Percentiles rank a stretch among this genome's conserved stretches.
phyloP scores from a whole-genome alignment of 108 stramenopile species.

The Discostella stelligeroides region DNA sequence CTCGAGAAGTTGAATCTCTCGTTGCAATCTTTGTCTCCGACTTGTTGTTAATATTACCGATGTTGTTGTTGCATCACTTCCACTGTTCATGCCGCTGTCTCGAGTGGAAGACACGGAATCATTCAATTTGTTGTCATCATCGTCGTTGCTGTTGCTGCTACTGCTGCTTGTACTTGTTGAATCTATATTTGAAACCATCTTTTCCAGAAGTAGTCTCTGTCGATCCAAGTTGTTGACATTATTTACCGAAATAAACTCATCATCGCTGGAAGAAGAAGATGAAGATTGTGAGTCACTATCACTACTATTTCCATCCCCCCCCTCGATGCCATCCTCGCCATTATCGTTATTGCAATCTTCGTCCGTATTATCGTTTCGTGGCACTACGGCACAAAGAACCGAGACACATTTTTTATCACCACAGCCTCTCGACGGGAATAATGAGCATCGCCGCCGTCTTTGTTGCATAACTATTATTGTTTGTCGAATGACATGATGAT shows the following conservation, averaged over 20 bases:
- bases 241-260: not conserved
- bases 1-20: constrained; percentile 27
- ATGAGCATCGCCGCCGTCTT: too few relatives aligned
- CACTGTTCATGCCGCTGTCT: not conserved
- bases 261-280: not conserved
- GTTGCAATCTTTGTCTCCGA: constrained; percentile 9
- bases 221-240: constrained; percentile 1
- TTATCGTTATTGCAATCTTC: too few relatives aligned
- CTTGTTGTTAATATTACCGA: not conserved
- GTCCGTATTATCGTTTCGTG: too few relatives aligned
- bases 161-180: not conserved
- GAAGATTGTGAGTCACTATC: not conserved
- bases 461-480: too few relatives aligned
- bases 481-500: too few relatives aligned
- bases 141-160: not conserved
- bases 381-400: too few relatives aligned
- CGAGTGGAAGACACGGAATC: too few relatives aligned
- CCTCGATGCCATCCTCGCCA: too few relatives aligned
- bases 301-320: not conserved
- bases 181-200: not conserved
- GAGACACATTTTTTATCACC: too few relatives aligned
- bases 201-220: constrained; percentile 9
- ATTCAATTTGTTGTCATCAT: too few relatives aligned
- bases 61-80: not conserved
- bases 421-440: too few relatives aligned